phyloP scores from a whole-genome alignment of 2,329 filamentous ascomycete species.

The Aureobasidium vineae region DNA sequence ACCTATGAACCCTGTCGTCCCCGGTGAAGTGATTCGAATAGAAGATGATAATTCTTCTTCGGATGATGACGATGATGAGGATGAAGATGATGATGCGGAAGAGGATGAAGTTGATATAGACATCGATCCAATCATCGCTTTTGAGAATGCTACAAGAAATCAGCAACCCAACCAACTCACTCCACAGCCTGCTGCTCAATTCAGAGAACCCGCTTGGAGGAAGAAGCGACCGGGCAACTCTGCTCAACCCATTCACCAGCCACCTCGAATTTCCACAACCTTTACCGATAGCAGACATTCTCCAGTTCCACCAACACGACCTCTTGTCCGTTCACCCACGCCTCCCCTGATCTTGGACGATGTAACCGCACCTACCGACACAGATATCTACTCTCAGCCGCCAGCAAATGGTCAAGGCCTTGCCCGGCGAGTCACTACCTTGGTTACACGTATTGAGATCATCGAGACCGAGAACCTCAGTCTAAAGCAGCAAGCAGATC shows the following conservation, averaged over 20 bases:
- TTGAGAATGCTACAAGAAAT: not conserved
- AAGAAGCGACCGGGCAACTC: not conserved
- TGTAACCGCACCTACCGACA: not conserved
- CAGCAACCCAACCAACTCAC: not conserved
- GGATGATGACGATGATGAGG: not conserved
- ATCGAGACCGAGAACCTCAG: not conserved
- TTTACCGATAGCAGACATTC: constrained; percentile 15
- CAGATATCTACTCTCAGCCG: not conserved
- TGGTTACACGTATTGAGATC: constrained; percentile 1
- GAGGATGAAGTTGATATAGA: not conserved
- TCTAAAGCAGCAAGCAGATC: not conserved
- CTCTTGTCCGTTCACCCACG: not conserved
- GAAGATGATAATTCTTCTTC: not conserved
- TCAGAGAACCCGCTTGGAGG: constrained; percentile 6
- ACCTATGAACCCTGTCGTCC: constrained; percentile 5
- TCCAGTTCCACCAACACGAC: not conserved
- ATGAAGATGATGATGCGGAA: not conserved
- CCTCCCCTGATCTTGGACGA: not conserved
- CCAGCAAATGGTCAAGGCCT: constrained; percentile 9
- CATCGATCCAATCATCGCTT: not conserved
- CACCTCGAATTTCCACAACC: constrained; percentile 5
- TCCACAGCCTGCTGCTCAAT: not conserved
- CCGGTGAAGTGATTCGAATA: not conserved
- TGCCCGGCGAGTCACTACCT: constrained; percentile 6
- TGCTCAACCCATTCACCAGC: not conserved